Evolutionary conservation across 2,329 filamentous ascomycete genomes (phyloP), one percentile per base, ranked within the genome.

Genomic region (Ophiostoma sp.): DNA sequence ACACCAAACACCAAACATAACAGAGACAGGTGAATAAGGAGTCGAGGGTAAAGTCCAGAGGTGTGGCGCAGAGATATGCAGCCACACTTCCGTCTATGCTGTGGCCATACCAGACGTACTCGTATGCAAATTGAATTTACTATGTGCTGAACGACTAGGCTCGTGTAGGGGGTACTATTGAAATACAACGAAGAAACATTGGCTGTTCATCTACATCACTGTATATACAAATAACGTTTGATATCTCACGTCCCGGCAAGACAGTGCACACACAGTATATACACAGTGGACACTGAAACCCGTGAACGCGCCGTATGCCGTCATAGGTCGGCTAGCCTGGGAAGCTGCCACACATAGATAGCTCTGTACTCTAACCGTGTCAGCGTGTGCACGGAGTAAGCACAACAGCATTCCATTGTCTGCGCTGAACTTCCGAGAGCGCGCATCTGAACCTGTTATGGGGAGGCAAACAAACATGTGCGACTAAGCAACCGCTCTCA

Each of bases 281-380:
- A 38, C 12, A 60, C 55, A 6, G 63, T 67, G 38, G 6, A 9
- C 62, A 44, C 60, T 27, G 27, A 27, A 27, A 27, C 27, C 27
- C 27, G 49, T 58, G 49, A 42, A 5, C 7, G 27, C 36, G 5
- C 27, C 67, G 52, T 42, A 69, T 69, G 67, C 67, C 67, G 67
- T 69, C 67, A 69, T 69, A 69, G 67, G 64, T 38, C 38, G 45
- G 18, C 47, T 14, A 60, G 47, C 52, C 47, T 18, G 55, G 38
- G 55, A 16, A 64, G n/a, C 64, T 66, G 52, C 49, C 67, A 64
- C 66, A 55, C 63, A 40, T 14, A 55, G 49, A 40, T 14, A 55
- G 49, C 49, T 36, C 49, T 18, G 27, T 9, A 27, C 49, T 55
- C 49, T 27, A 27, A 27, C 27, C 49, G 27, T 27, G 27, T 27